phyloP scores from a whole-genome alignment of 2,329 filamentous ascomycete genomes.

The Cladophialophora chaetospira region DNA sequence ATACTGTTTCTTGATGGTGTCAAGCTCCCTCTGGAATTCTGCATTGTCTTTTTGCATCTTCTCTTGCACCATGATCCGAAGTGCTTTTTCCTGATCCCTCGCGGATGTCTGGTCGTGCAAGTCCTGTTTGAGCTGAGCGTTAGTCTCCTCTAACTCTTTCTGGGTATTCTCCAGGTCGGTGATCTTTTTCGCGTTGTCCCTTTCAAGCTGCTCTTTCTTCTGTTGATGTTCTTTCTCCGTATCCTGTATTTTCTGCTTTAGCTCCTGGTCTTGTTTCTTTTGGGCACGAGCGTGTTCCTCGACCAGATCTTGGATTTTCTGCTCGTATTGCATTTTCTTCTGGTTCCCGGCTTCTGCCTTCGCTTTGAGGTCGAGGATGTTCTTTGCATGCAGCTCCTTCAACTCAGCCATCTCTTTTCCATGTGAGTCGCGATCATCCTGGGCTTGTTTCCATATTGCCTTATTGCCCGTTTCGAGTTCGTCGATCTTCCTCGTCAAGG shows the following conservation, averaged over 20 bases:
- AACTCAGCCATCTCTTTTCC: neutral
- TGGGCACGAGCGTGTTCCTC: neutral
- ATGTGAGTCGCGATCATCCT: neutral
- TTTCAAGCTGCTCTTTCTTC: neutral
- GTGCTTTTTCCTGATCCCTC: neutral
- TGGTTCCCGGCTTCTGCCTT: neutral
- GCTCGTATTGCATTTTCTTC: constrained; percentile 3
- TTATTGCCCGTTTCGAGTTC: neutral
- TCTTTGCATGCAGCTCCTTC: neutral
- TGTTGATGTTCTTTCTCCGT: constrained; percentile 3
- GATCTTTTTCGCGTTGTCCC: constrained; percentile 4
- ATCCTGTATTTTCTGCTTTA: neutral
- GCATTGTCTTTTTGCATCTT: neutral
- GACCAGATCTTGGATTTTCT: neutral
- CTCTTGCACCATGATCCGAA: neutral
- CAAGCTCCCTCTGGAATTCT: neutral
- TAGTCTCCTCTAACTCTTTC: neutral
- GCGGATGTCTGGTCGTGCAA: neutral
- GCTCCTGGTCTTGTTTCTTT: neutral
- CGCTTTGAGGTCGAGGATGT: neutral
- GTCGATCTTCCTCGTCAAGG: neutral
- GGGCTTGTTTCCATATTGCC: neutral
- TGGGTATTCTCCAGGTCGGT: neutral
- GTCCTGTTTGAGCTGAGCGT: neutral
- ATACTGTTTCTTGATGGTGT: constrained; percentile 1